phyloP scores from a whole-genome alignment of 2,329 filamentous ascomycete genomes.

The Byssochlamys sp. region DNA sequence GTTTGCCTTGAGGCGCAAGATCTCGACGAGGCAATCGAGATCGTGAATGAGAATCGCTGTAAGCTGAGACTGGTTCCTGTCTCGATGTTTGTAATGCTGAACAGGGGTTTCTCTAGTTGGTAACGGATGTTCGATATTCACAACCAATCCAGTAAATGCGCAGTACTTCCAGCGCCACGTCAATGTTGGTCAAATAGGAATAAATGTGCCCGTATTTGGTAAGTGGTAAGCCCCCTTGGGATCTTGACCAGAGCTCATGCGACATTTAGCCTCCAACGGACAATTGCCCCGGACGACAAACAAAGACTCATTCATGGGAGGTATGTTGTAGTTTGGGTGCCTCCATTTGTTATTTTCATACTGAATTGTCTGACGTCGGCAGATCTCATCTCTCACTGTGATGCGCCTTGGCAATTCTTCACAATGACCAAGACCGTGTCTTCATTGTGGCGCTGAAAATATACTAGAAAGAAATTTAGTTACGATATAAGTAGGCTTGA shows the following conservation, averaged over 20 bases:
- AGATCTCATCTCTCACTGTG: background rate
- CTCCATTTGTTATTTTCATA: background rate
- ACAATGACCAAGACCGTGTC: background rate
- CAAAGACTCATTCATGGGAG: background rate
- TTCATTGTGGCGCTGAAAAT: background rate
- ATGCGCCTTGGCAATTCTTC: background rate
- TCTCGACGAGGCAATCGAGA: conserved; percentile 51
- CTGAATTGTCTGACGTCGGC: background rate
- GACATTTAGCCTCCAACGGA: background rate
- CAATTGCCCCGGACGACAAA: background rate
- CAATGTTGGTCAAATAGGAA: conserved; percentile 20
- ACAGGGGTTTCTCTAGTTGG: conserved; percentile 17
- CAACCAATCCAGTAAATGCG: conserved; percentile 20
- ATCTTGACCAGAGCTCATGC: background rate
- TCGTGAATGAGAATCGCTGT: conserved; percentile 1
- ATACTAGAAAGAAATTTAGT: background rate
- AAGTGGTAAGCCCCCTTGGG: conserved; percentile 7
- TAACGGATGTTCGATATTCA: conserved; percentile 29
- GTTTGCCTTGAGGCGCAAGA: conserved; percentile 52
- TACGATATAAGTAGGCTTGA: no score
- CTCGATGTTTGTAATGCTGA: background rate
- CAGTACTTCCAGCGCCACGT: conserved; percentile 23
- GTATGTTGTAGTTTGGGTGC: background rate
- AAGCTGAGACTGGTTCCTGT: background rate
- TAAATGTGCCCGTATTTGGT: conserved; percentile 22